Base-by-base conservation (phyloP, 768 basidiomycete genomes). In the Collybia sp. region DNA sequence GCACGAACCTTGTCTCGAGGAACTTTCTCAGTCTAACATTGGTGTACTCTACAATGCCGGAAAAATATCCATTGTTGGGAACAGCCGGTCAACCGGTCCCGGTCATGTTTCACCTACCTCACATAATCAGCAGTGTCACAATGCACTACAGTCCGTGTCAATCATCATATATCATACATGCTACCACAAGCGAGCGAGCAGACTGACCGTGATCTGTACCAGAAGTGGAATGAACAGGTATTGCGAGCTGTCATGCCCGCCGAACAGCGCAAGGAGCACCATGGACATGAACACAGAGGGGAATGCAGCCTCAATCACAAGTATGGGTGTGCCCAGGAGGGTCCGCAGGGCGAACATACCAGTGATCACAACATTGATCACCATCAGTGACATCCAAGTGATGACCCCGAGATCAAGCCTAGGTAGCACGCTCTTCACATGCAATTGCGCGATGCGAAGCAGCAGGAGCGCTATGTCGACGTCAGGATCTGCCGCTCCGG, bases 241-340 rank as follows among this genome's bases (percentile, higher is more conserved):
- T 43, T 57, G 54, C 17, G 53, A 54, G 0, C 47, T 56, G 40
- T 57, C 46, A 3, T 44, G 47, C 18, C 49, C 52, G 0, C 56
- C 54, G 18, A 57, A 60, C 12, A 58, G 49, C 6, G 45, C 56
- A 11, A 59, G 48, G 2, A 59, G 54, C n/a, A 62, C 49, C 34
- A 69, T 52, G 5, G 63, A 66, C 5, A 67, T 43, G 15, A 68
- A 34, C 9, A 61, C 60, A 58, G 63, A 69, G 1, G 66, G 66
- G 12, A 64, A 41, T 15, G 69, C 66, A 12, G 60, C 60, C 50
- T 70, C 67, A 16, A 69, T 45, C 39, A 65, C 53, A 44, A 68
- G 58, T 12, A 65, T 53, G 6, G 54, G 56, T 31, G 64, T 55
- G 16, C 57, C 54, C 1, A 53, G 47, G 30, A 69, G 51, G 33